Conservation (phyloP, 306 rosid genomes). For the Vicia faba region DNA sequence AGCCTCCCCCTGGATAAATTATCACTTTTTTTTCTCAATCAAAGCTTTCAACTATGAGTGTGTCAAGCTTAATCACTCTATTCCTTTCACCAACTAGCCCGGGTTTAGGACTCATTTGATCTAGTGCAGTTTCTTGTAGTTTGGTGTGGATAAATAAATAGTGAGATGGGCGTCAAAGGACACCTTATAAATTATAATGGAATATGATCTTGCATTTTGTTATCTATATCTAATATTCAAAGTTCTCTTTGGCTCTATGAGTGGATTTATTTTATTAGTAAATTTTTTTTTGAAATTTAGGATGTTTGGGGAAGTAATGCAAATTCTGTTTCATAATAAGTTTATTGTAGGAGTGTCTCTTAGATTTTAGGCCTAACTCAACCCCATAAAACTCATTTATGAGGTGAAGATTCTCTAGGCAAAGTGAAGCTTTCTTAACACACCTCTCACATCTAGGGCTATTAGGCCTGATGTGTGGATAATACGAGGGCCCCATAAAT, state of each 20-base stretch:
- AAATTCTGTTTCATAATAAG: constrained; percentile 3
- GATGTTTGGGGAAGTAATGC: constrained; percentile 31
- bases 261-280: not conserved
- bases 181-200: too few species aligned
- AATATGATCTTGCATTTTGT: too few species aligned
- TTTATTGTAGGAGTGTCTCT: constrained; percentile 2
- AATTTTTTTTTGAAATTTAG: not conserved
- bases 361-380: not conserved
- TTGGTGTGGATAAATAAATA: too few species aligned
- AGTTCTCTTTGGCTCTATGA: not conserved
- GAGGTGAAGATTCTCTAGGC: not conserved
- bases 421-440: not conserved
- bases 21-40: not conserved
- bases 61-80: not conserved
- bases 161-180: too few species aligned
- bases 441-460: not conserved
- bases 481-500: not conserved
- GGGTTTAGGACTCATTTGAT: constrained; percentile 1
- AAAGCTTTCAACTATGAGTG: not conserved
- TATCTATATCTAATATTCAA: not conserved
- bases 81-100: not conserved
- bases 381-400: not conserved
- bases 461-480: not conserved
- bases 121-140: not conserved
- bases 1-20: too few species aligned